Percentiles rank a stretch among this genome's conserved stretches.
Evolutionary conservation across 2,329 filamentous ascomycete genomes (phyloP).

Genomic region (Sphaceloma murrayae): DNA sequence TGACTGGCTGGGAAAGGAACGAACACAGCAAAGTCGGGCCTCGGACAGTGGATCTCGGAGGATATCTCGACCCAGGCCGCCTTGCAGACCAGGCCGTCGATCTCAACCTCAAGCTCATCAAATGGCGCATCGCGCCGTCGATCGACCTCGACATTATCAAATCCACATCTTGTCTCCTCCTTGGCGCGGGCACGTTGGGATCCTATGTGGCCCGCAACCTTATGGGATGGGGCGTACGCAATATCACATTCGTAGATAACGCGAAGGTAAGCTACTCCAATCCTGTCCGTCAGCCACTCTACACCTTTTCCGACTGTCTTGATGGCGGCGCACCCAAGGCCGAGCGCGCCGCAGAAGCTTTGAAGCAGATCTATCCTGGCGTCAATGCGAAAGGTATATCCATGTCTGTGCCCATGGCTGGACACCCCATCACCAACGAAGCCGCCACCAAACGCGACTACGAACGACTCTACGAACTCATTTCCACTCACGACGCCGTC

Average conservation of each 20-base stretch:
- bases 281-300: slow-evolving; percentile 87
- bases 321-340: slow-evolving; percentile 80
- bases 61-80: slow-evolving; percentile 83
- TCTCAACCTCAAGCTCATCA: slow-evolving; percentile 95
- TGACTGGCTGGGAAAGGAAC: slow-evolving; percentile 91
- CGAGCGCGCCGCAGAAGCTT: slow-evolving; percentile 63
- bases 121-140: slow-evolving; percentile 88
- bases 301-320: slow-evolving; percentile 79
- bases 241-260: slow-evolving; percentile 94
- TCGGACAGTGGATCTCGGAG: slow-evolving; percentile 70
- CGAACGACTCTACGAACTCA: slow-evolving; percentile 60
- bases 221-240: slow-evolving; percentile 90
- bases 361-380: slow-evolving; percentile 82
- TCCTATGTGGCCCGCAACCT: slow-evolving; percentile 88
- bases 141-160: slow-evolving; percentile 85
- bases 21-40: slow-evolving; percentile 66
- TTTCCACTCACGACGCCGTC: slow-evolving; percentile 79
- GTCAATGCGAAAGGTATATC: slow-evolving; percentile 72
- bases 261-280: slow-evolving; percentile 92
- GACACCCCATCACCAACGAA: slow-evolving; percentile 74
- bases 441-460: slow-evolving; percentile 62
- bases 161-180: slow-evolving; percentile 75
- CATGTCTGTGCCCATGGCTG: slow-evolving; percentile 88
- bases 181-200: slow-evolving; percentile 87
- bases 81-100: slow-evolving; percentile 92